Evolutionary conservation across 805 yeast species (phyloP), one percentile per base, ranked within the genome.

Genomic region (Spathaspora boniae): DNA sequence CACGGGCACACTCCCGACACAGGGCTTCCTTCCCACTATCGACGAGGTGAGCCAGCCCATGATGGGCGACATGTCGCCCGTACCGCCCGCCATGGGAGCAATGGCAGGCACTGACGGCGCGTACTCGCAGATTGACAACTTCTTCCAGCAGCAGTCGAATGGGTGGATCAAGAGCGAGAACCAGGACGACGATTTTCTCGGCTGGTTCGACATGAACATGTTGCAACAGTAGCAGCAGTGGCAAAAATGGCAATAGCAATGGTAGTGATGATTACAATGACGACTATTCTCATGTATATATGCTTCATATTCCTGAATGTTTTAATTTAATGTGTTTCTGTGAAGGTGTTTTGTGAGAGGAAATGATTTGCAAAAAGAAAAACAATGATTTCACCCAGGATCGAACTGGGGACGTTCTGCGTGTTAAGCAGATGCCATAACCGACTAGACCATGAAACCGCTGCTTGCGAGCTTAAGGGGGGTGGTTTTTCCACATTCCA

Each of bases 351-450:
- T n/a, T 11, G n/a, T 11, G 11, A 22, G 11, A 11, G 11, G 11
- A 22, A 22, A 22, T 22, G 11, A n/a, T 11, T 9, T 26, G 28
- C 28, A 26, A 26, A 8, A 6, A 26, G 16, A 9, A 62, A 67
- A 70, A 58, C 58, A 58, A 50, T 88, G 96, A 87, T 83, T 86
- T 81, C 84, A 88, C 97, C 97, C 97, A 89, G 97, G 97, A 87
- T 91, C 96, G 97, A 91, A 91, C 97, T 88, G 96, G 97, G 96
- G 97, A 91, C 97, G 88, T 86, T 86, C 93, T 87, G 96, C 96
- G 96, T 89, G 97, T 89, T 87, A 89, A 86, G 96, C 96, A 88
- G 93, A 86, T 85, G 96, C 95, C 96, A 89, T 89, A 80, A 88
- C 96, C 96, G 70, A 88, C 96, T 88, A 88, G 96, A 88, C 96